phyloP scores from a whole-genome alignment of 306 rosid species.

The Sesbania bispinosa region DNA sequence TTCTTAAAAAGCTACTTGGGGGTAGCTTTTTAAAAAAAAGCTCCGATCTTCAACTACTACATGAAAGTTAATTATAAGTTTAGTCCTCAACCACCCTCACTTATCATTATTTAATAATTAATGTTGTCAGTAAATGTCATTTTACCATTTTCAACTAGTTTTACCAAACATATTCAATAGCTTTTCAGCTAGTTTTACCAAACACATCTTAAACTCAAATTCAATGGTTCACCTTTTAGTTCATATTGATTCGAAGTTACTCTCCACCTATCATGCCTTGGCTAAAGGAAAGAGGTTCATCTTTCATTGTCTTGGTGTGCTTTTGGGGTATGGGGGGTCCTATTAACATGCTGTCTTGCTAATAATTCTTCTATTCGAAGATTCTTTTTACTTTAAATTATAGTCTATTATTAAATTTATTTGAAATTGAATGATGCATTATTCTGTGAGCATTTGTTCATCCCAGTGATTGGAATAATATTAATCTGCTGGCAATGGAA shows the following conservation, averaged over 20 bases:
- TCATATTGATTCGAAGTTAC: neutral
- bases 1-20: too few species aligned
- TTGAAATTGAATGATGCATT: constrained; percentile 5
- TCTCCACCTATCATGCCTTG: constrained; percentile 35
- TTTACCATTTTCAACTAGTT: too few species aligned
- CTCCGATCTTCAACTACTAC: too few species aligned
- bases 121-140: too few species aligned
- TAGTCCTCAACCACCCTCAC: too few species aligned
- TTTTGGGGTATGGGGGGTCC: constrained; percentile 36
- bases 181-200: too few species aligned
- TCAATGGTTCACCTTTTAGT: neutral
- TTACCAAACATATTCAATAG: too few species aligned
- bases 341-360: constrained; percentile 6
- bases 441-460: constrained; percentile 12
- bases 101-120: too few species aligned
- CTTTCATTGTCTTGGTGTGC: constrained; percentile 31
- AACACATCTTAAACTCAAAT: neutral
- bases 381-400: constrained; percentile 21
- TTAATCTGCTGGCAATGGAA: constrained; percentile 23
- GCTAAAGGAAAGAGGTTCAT: constrained; percentile 30
- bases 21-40: too few species aligned
- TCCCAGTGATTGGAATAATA: constrained; percentile 19
- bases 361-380: neutral
- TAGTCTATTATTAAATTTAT: neutral
- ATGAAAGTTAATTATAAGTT: too few species aligned